Evolutionary conservation across 306 rosid species (phyloP).

Genomic region (Trifolium subterraneum): DNA sequence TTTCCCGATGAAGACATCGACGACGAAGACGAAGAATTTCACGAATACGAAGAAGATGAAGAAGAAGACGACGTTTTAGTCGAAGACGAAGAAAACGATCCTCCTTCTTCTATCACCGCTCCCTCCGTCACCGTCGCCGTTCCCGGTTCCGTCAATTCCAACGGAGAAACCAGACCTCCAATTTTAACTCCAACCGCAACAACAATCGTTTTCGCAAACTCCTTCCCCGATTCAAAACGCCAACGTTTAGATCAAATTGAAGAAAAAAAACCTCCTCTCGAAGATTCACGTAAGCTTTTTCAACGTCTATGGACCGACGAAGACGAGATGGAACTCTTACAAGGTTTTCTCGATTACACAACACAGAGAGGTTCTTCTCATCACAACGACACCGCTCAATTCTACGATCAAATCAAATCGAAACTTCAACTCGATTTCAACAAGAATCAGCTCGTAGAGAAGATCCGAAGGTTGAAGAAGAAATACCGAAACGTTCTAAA

Average conservation of each 20-base stretch:
- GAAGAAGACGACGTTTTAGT: slow-evolving; percentile 60
- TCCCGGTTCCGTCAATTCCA: slow-evolving; percentile 40
- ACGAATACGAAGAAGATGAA: slow-evolving; percentile 60
- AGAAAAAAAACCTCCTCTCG: slow-evolving; percentile 58
- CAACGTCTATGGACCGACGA: slow-evolving; percentile 78
- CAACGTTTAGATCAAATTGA: slow-evolving; percentile 53
- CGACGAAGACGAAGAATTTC: slow-evolving; percentile 72
- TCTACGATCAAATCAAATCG: slow-evolving; percentile 59
- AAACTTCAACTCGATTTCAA: slow-evolving; percentile 67
- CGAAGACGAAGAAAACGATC: slow-evolving; percentile 49
- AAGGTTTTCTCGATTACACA: slow-evolving; percentile 66
- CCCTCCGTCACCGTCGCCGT: slow-evolving; percentile 54
- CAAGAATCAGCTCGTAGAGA: slow-evolving; percentile 72
- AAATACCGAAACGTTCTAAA: slow-evolving; percentile 59
- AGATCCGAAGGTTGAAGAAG: slow-evolving; percentile 77
- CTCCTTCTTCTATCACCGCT: slow-evolving; percentile 54
- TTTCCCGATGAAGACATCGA: slow-evolving; percentile 70
- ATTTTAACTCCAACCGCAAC: slow-evolving; percentile 41
- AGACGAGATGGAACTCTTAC: slow-evolving; percentile 80
- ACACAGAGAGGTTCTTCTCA: slow-evolving; percentile 49
- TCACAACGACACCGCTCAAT: slow-evolving; percentile 55
- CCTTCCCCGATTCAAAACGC: slow-evolving; percentile 52
- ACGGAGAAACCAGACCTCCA: slow-evolving; percentile 38
- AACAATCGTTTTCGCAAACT: slow-evolving; percentile 29
- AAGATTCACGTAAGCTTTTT: slow-evolving; percentile 58